Evolutionary conservation across 179 eudicot species (phyloP).

Genomic region (Heliamphora ciliata): DNA sequence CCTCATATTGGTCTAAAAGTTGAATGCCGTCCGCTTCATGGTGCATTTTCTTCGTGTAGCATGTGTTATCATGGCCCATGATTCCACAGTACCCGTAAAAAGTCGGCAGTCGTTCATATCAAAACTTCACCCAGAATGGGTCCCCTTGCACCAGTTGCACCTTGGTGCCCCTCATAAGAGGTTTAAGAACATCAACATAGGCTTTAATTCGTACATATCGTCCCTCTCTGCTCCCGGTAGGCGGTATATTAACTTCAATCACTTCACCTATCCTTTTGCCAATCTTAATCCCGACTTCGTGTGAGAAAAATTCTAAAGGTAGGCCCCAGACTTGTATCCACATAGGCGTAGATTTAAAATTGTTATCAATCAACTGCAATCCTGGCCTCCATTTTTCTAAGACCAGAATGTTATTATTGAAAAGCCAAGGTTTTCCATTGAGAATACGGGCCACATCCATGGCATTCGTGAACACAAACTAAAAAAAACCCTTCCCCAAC

Average conservation of each 20-base stretch:
- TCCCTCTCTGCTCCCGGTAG: background rate
- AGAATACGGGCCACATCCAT: background rate
- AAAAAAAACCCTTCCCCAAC: background rate
- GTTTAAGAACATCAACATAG: background rate
- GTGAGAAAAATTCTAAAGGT: background rate
- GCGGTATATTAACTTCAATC: background rate
- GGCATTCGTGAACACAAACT: background rate
- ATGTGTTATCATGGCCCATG: background rate
- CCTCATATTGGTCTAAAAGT: too few species aligned
- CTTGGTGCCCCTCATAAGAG: background rate
- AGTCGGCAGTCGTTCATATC: background rate
- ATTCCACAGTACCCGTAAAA: background rate
- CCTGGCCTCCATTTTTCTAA: background rate
- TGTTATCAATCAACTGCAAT: too few species aligned
- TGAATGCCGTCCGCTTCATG: too few species aligned
- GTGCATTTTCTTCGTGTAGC: too few species aligned
- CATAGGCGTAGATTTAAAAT: background rate
- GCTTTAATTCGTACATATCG: background rate
- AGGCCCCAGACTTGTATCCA: background rate
- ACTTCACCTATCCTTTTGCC: background rate
- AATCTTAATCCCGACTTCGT: background rate
- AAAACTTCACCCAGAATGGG: background rate
- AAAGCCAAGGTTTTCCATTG: background rate
- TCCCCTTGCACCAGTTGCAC: background rate
- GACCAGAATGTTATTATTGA: background rate